Evolutionary conservation across 805 yeast species (phyloP).

Genomic region (Wickerhamomyces bisporus): DNA sequence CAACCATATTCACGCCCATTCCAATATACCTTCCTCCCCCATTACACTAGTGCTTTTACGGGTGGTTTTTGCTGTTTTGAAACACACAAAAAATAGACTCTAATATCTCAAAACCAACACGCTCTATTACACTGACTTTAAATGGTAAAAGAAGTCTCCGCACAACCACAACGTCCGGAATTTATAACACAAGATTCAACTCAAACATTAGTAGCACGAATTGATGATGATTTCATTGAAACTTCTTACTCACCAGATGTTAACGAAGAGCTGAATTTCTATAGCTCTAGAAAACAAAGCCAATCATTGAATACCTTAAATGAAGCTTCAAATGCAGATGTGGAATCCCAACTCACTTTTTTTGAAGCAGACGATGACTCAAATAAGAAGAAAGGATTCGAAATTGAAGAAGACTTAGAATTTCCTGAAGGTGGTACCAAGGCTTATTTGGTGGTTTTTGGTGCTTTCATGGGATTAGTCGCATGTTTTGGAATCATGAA

Average conservation of each 20-base stretch:
- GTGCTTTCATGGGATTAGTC: slow-evolving; percentile 49
- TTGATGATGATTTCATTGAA: background rate
- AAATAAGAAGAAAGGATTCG: slow-evolving; percentile 1
- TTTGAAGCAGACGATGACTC: background rate
- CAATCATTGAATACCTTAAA: background rate
- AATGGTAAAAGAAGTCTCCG: no score
- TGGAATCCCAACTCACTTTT: background rate
- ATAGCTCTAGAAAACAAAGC: background rate
- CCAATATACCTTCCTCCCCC: no score
- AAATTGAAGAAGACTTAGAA: slow-evolving; percentile 14
- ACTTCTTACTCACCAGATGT: background rate
- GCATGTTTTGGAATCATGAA: slow-evolving; percentile 53
- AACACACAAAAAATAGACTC: no score
- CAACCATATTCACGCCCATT: no score
- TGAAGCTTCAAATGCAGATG: background rate
- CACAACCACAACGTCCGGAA: background rate
- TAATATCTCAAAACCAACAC: no score
- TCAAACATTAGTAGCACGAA: background rate
- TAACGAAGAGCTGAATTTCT: background rate
- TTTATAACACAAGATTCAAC: slow-evolving; percentile 1
- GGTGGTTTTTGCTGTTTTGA: no score
- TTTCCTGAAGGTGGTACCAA: slow-evolving; percentile 51
- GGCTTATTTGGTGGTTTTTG: slow-evolving; percentile 51
- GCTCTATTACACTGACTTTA: no score
- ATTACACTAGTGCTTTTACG: no score